These are phyloP conservation scores for Saturnispora serradocipensis DNA, from an alignment of 805 yeast genomes.

Conservation along the genomic window DNA sequence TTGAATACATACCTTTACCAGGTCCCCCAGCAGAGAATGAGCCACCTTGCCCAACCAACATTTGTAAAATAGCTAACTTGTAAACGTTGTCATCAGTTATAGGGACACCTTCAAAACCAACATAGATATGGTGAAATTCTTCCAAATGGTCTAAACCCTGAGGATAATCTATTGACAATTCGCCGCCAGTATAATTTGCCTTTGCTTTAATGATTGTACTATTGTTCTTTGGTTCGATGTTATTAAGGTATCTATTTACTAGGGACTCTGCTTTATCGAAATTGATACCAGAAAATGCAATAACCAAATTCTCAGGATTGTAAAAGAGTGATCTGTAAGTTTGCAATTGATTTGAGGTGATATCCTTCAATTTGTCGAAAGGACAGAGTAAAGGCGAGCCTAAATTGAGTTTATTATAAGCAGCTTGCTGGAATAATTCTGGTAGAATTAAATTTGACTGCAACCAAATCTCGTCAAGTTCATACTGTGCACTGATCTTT, in stretches of 20 bases:
- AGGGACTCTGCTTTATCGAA: conserved; percentile 59
- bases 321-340: conserved; percentile 56
- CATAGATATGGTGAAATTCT: conserved; percentile 74
- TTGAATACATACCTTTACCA: conserved; percentile 96
- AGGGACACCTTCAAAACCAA: conserved; percentile 83
- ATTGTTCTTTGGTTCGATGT: conserved; percentile 34
- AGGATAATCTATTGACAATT: conserved; percentile 43
- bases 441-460: conserved; percentile 84
- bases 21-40: conserved; percentile 99
- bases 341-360: conserved; percentile 44
- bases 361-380: conserved; percentile 47
- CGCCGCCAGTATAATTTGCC: conserved; percentile 55
- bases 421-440: conserved; percentile 80
- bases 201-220: conserved; percentile 22
- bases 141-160: conserved; percentile 58
- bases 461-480: conserved; percentile 69
- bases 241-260: conserved; percentile 56
- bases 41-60: conserved; percentile 92
- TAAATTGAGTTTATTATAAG: conserved; percentile 60
- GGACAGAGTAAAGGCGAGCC: conserved; percentile 87
- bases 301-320: conserved; percentile 73
- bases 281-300: conserved; percentile 80
- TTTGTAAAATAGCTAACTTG: conserved; percentile 83
- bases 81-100: conserved; percentile 80
- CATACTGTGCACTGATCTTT: conserved; percentile 65